Evolutionary conservation across 352 stramenopile genomes (phyloP), one percentile per base, ranked within the genome.

Genomic region (Plasmopara muralis): DNA sequence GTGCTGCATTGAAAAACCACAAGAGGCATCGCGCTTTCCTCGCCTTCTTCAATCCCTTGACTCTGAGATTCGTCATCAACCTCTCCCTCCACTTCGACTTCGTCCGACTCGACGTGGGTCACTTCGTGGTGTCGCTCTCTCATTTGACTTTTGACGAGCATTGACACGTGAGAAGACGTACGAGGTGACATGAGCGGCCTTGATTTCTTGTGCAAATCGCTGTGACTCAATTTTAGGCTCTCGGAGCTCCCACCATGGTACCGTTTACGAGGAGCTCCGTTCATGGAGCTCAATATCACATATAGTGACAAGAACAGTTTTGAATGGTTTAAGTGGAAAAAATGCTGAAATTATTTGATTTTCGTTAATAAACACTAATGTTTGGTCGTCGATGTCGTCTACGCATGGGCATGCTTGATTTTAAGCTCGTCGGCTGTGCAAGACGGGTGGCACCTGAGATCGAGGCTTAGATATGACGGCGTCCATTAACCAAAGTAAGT

Each of bases 1-100:
- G 79, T 91, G 61, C 62, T 83, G 60, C 83, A 93, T 53, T 91
- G 80, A 52, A 93, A 93, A 20, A 91, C 77, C 30, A 93, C 80
- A 6, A 85, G 80, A 14, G 74, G 76, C 39, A 77, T 57, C 14
- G 68, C 60, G n/a, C 71, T 73, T 10, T 75, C 72, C 4, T 83
- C 74, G 14, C 70, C 67, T 4, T 56, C 59, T 10, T 64, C 64
- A 0, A 60, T 61, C 8, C 58, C 57, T 44, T 60, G 62, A 45
- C 14, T 60, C 8, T 44, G 49, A 43, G 53, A 10, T 47, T 57
- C 37, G 6, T 41, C 13, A 2, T 41, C 37, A 41, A 41, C 29
- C 12, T 57, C 47, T n/a, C 59, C 55, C 39, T 47, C 50, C 9
- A 62, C 58, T 47, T 69, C 64, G 30, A 74, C 52, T 35, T 77